Evolutionary conservation across 108 stramenopile species (phyloP).

Genomic region (Asterionellopsis glacialis): DNA sequence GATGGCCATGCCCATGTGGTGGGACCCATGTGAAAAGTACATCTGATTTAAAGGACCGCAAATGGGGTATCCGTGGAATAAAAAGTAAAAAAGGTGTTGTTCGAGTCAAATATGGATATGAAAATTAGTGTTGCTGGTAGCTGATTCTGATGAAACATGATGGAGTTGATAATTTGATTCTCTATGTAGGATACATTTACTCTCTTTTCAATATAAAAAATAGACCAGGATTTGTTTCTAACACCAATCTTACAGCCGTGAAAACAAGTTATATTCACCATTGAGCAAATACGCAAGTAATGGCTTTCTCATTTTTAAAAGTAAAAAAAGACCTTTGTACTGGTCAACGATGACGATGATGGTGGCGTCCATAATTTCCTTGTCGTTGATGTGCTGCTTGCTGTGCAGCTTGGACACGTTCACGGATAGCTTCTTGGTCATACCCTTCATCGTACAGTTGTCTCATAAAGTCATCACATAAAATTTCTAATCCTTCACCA

Average conservation of each 20-base stretch:
- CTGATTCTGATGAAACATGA: no score
- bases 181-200: no score
- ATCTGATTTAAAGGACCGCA: conserved; percentile 40
- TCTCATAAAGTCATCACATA: background rate
- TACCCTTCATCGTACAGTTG: conserved; percentile 38
- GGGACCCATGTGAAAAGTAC: conserved; percentile 72
- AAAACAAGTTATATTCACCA: no score
- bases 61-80: conserved; percentile 59
- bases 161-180: no score
- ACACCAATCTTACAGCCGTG: no score
- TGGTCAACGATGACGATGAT: background rate
- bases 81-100: conserved; percentile 74
- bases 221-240: no score
- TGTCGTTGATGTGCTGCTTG: conserved; percentile 31
- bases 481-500: background rate
- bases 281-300: no score
- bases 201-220: no score
- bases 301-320: no score
- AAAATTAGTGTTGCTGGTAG: no score
- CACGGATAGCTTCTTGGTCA: conserved; percentile 44
- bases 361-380: conserved; percentile 6
- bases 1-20: conserved; percentile 69
- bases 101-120: conserved; percentile 50
- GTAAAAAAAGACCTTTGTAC: no score
- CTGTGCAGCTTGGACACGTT: conserved; percentile 42